These are phyloP conservation scores for Candida patagonica DNA, from an alignment of 805 yeast species.

Conservation along the genomic window DNA sequence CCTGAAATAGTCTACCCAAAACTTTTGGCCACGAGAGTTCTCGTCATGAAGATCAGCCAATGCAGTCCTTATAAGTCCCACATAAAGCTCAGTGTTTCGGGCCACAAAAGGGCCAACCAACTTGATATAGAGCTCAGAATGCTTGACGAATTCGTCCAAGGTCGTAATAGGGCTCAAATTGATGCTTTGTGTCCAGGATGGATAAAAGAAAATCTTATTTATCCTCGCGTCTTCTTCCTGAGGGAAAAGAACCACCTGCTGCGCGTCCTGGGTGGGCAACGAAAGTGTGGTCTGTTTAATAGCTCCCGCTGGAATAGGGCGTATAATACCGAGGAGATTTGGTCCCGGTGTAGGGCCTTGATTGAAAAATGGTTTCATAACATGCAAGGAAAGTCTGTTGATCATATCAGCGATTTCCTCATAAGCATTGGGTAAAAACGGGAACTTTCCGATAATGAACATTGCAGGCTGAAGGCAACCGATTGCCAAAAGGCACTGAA, in stretches of 20 bases:
- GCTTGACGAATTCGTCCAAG: background rate
- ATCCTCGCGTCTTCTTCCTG: background rate
- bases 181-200: background rate
- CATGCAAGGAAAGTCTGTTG: slow-evolving; percentile 37
- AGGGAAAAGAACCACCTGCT: background rate
- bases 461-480: slow-evolving; percentile 59
- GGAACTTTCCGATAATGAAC: slow-evolving; percentile 49
- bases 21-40: slow-evolving; percentile 12
- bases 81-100: slow-evolving; percentile 37
- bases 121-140: slow-evolving; percentile 24
- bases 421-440: slow-evolving; percentile 49
- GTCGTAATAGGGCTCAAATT: background rate
- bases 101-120: slow-evolving; percentile 51
- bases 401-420: slow-evolving; percentile 40
- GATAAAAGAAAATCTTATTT: slow-evolving; percentile 1
- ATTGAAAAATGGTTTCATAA: background rate
- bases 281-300: slow-evolving; percentile 10
- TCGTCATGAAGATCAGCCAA: slow-evolving; percentile 26
- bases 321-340: background rate
- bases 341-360: too few species aligned
- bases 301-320: slow-evolving; percentile 7
- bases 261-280: background rate
- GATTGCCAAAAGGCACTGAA: slow-evolving; percentile 44
- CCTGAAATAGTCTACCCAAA: slow-evolving; percentile 57
- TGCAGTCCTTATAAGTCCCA: slow-evolving; percentile 56